Base-by-base conservation (phyloP, 2,329 filamentous ascomycete genomes). In the Cryphonectria radicalis region DNA sequence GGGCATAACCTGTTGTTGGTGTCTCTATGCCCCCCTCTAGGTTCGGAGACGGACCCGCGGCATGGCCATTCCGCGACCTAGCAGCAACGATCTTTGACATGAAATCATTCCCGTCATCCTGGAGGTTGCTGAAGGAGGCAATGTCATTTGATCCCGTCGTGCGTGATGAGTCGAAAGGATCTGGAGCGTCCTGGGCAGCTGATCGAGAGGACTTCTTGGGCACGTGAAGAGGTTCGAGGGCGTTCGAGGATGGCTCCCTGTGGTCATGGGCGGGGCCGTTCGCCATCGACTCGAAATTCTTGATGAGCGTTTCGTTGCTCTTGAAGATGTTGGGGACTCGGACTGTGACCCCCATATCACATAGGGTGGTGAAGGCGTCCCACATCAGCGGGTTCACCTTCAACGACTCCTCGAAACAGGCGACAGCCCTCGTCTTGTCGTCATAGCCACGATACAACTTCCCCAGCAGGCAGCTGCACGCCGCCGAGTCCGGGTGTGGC, bases 321-420 rank as follows among this genome's bases (percentile, higher is more conserved):
- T 91, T 94, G 83, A 97, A 99, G 73, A 98, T 92, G 77, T 97
- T 97, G 37, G 91, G 88, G 13, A 96, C 90, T 70, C 93, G 90
- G 69, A 98, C 87, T 75, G 90, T 91, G 62, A 94, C 91, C 4
- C 93, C 93, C 90, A 89, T 93, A 78, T 98, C 94, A 79, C 95
- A 97, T 10, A 99, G 87, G 22, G 90, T 92, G 32, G 91, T 90
- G 77, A 98, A 98, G 0, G 95, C 95, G 84, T 99, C 96, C 96
- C 96, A 99, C 89, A 97, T 96, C 81, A 98, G 95, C 1, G 96
- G 95, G 77, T 98, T 99, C 69, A 91, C 81, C 81, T 95, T 97
- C 76, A 99, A 84, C 7, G 95, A 90, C 72, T 97, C 94, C 75
- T 97, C 94, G 78, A 96, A 98, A 80, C 90, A 94, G 75, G 92